These are phyloP conservation scores for Penicillium flavigenum DNA, from an alignment of 495 filamentous ascomycete genomes.

Conservation along the genomic window DNA sequence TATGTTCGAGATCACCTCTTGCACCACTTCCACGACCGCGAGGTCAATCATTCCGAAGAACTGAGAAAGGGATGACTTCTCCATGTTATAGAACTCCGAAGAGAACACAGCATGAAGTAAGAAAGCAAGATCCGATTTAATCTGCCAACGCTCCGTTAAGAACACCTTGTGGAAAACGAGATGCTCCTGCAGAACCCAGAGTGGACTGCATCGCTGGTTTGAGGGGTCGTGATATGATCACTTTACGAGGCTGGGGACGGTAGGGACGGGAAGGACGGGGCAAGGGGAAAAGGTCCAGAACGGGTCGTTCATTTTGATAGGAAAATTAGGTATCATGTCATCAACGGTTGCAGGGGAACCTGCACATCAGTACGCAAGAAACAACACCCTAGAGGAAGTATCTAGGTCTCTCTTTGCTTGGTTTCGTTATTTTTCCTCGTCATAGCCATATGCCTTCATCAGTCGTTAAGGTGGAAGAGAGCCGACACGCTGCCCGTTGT, in stretches of 20 bases:
- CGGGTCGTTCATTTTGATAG: constrained; percentile 15
- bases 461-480: constrained; percentile 66
- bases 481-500: constrained; percentile 67
- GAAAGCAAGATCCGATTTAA: constrained; percentile 33
- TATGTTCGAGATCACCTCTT: constrained; percentile 72
- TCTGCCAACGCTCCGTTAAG: constrained; percentile 81
- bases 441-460: constrained; percentile 25
- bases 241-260: background rate
- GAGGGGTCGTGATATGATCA: constrained; percentile 1
- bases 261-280: background rate
- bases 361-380: constrained; percentile 27
- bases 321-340: constrained; percentile 32
- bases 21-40: constrained; percentile 61
- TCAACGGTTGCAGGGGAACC: constrained; percentile 24
- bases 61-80: constrained; percentile 53
- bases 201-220: constrained; percentile 67
- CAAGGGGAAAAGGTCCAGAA: constrained; percentile 9
- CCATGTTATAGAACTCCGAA: constrained; percentile 15
- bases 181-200: constrained; percentile 64
- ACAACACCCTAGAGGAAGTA: constrained; percentile 22
- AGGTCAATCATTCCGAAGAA: constrained; percentile 39
- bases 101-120: constrained; percentile 32
- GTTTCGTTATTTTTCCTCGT: constrained; percentile 17
- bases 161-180: constrained; percentile 52
- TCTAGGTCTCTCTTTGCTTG: constrained; percentile 9